phyloP scores from a whole-genome alignment of 345 rosid species.

The Populus deltoides region DNA sequence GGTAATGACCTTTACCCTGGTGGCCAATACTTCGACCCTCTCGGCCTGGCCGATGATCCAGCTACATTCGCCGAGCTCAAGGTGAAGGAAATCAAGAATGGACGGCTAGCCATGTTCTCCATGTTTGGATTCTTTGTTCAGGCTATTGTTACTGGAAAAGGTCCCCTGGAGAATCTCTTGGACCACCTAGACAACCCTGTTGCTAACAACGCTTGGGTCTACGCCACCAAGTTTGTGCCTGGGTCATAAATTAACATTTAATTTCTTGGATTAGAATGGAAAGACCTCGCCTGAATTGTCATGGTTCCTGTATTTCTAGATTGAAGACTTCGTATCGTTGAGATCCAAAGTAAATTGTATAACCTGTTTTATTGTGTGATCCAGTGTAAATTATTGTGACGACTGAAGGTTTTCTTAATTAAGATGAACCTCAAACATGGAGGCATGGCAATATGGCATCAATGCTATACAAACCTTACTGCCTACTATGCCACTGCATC shows the following conservation, averaged over 20 bases:
- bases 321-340: neutral
- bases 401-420: neutral
- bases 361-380: neutral
- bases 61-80: slow-evolving; percentile 84
- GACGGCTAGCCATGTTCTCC: slow-evolving; percentile 92
- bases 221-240: slow-evolving; percentile 86
- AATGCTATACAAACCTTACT: no score
- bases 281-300: neutral
- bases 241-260: slow-evolving; percentile 46
- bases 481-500: no score
- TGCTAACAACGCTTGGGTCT: slow-evolving; percentile 98
- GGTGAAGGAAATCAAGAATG: slow-evolving; percentile 97
- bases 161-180: slow-evolving; percentile 85
- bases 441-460: neutral
- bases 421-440: neutral
- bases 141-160: slow-evolving; percentile 93
- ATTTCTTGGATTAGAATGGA: neutral
- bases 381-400: slow-evolving; percentile 2
- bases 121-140: slow-evolving; percentile 99
- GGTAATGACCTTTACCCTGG: slow-evolving; percentile 93
- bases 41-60: slow-evolving; percentile 88
- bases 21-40: slow-evolving; percentile 84
- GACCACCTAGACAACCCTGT: slow-evolving; percentile 94
- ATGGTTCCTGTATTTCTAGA: slow-evolving; percentile 4
- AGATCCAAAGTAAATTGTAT: neutral